Evolutionary conservation across 805 yeast species (phyloP).

Genomic region (Ogataea chonburiensis): DNA sequence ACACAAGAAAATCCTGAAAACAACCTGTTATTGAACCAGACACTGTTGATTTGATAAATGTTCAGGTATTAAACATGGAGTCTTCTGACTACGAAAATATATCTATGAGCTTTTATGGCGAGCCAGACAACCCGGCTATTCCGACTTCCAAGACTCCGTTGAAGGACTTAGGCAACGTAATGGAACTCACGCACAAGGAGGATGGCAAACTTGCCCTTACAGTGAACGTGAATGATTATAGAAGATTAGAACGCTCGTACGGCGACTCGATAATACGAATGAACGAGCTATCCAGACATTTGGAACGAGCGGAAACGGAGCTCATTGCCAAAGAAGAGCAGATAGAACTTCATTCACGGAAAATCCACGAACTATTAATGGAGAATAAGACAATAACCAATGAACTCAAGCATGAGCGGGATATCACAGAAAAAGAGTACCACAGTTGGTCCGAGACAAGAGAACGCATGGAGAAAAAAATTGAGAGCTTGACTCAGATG

Average conservation of each 20-base stretch:
- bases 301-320: slow-evolving; percentile 37
- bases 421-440: slow-evolving; percentile 32
- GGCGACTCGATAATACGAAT: slow-evolving; percentile 32
- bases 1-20: no score
- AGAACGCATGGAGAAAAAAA: slow-evolving; percentile 28
- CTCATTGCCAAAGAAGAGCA: slow-evolving; percentile 31
- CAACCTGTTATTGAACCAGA: no score
- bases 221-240: slow-evolving; percentile 17
- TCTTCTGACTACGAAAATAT: slow-evolving; percentile 24
- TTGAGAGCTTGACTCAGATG: slow-evolving; percentile 23
- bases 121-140: slow-evolving; percentile 6
- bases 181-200: slow-evolving; percentile 9
- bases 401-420: slow-evolving; percentile 32
- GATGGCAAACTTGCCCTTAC: slow-evolving; percentile 1
- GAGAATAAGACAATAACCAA: slow-evolving; percentile 26
- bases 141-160: slow-evolving; percentile 16
- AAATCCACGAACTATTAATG: slow-evolving; percentile 30
- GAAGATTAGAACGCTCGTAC: slow-evolving; percentile 28
- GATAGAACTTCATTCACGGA: slow-evolving; percentile 22
- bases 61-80: slow-evolving; percentile 17
- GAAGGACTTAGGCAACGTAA: slow-evolving; percentile 18
- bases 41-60: slow-evolving; percentile 2
- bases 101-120: slow-evolving; percentile 15
- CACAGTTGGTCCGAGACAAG: slow-evolving; percentile 30
- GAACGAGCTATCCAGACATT: slow-evolving; percentile 34